Base-by-base conservation (phyloP, 148 eudicot genomes). In the Nyssa sinensis region DNA sequence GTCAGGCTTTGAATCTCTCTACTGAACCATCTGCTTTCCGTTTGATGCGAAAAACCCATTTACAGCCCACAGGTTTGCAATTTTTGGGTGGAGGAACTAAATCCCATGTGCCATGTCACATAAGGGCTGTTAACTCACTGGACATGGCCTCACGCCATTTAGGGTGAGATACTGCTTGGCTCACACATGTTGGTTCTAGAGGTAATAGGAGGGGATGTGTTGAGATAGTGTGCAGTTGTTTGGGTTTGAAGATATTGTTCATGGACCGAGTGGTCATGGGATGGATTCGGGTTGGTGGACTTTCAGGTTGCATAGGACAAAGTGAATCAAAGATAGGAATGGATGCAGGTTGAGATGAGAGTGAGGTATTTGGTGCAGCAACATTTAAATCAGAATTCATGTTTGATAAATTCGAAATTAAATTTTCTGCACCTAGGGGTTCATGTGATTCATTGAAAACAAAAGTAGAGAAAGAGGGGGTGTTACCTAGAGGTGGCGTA, bases 41-140 rank as follows among this genome's bases (percentile, higher is more conserved):
- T 27, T 75, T 68, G 16, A 58, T 24, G 0, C 59, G 25, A 35
- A 25, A 75, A 41, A 75, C 51, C 78, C 78, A 75, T 28, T 68
- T 67, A 23, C 72, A 75, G 0, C 78, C 78, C 39, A 76, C 39
- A 13, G 31, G 16, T 17, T 57, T 67, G 10, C 19, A 13, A 7
- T 49, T 1, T 21, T n/a, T 1, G 4, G 53, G 41, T 5, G 27
- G 5, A 6, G 39, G 58, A 16, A 67, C 73, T 1, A 67, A 51
- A 16, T 62, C 35, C 79, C 59, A 76, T 0, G 72, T 76, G 0
- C 66, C 67, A 67, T 67, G 44, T 5, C 1, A 9, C 16, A 73
- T 10, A 1, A 73, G 28, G 2, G 69, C 62, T 1, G 49, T 41
- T 12, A 62, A 41, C 31, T 73, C 29, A 13, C 2, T n/a, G 2